phyloP scores from a whole-genome alignment of 2,329 filamentous ascomycete species.

The Colletotrichum salicis region DNA sequence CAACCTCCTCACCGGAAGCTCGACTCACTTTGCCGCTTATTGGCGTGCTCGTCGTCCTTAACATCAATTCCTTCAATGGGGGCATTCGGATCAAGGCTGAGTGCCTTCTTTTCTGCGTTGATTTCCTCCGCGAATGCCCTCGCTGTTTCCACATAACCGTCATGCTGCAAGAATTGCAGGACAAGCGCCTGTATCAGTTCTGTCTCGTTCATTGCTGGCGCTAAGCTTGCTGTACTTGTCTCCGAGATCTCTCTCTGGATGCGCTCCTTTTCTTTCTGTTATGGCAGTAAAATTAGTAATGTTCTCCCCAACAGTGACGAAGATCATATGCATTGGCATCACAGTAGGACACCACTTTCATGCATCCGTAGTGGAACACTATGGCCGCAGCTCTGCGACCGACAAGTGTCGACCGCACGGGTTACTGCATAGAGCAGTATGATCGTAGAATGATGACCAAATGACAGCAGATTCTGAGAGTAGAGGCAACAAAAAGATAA shows the following conservation, averaged over 20 bases:
- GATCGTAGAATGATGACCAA: background rate
- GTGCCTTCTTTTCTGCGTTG: conserved; percentile 74
- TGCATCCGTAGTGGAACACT: background rate
- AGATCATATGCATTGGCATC: too few species aligned
- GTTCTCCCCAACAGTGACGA: background rate
- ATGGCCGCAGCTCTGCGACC: too few species aligned
- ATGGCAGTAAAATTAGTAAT: conserved; percentile 21
- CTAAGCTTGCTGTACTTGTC: conserved; percentile 69
- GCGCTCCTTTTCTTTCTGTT: conserved; percentile 47
- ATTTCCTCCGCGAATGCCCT: conserved; percentile 88
- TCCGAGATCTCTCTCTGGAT: conserved; percentile 69
- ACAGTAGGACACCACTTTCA: background rate
- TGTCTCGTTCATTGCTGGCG: conserved; percentile 75
- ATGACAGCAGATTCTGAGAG: background rate
- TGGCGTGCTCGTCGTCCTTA: conserved; percentile 85
- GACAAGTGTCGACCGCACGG: background rate
- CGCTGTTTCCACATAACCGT: conserved; percentile 94
- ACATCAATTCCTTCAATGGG: conserved; percentile 71
- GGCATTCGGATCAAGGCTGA: conserved; percentile 67
- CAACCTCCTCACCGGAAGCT: too few species aligned
- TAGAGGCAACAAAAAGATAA: background rate
- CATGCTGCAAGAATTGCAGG: conserved; percentile 90
- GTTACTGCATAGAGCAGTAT: background rate
- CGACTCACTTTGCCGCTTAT: conserved; percentile 83
- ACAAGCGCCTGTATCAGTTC: conserved; percentile 83